phyloP scores from a whole-genome alignment of 257 asterid species.

The Perilla frutescens region DNA sequence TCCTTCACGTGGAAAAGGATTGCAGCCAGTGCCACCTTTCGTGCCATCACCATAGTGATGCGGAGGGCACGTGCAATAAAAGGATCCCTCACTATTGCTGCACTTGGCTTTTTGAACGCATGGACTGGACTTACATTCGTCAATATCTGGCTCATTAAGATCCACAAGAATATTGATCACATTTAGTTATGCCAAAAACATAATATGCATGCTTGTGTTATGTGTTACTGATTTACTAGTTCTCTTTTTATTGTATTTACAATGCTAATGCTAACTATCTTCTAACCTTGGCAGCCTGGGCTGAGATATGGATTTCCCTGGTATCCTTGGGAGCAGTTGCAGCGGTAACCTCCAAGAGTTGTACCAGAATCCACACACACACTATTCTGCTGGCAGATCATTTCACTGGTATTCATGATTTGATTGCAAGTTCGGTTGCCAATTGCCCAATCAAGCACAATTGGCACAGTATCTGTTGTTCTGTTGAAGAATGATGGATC shows the following conservation, averaged over 20 bases:
- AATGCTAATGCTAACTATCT: neutral
- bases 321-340: constrained; percentile 46
- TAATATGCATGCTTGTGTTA: no score
- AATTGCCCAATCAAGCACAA: constrained; percentile 46
- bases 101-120: constrained; percentile 40
- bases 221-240: no score
- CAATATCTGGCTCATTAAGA: constrained; percentile 31
- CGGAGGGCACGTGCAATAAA: constrained; percentile 36
- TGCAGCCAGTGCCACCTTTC: constrained; percentile 33
- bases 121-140: constrained; percentile 40
- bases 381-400: constrained; percentile 33
- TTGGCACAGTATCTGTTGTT: constrained; percentile 30
- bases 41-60: constrained; percentile 39
- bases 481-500: constrained; percentile 5
- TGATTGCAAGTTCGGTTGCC: constrained; percentile 32
- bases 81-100: constrained; percentile 35
- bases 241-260: no score
- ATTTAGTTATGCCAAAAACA: neutral
- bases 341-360: constrained; percentile 43
- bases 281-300: constrained; percentile 51
- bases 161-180: neutral
- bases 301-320: constrained; percentile 47
- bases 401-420: neutral
- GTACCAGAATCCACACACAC: constrained; percentile 43
- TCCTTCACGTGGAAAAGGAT: constrained; percentile 28